A percentile compares a stretch with the other conserved stretches of the same genome.
phyloP scores from a whole-genome alignment of 2,329 filamentous ascomycete genomes.

The Graphilbum fragrans region DNA sequence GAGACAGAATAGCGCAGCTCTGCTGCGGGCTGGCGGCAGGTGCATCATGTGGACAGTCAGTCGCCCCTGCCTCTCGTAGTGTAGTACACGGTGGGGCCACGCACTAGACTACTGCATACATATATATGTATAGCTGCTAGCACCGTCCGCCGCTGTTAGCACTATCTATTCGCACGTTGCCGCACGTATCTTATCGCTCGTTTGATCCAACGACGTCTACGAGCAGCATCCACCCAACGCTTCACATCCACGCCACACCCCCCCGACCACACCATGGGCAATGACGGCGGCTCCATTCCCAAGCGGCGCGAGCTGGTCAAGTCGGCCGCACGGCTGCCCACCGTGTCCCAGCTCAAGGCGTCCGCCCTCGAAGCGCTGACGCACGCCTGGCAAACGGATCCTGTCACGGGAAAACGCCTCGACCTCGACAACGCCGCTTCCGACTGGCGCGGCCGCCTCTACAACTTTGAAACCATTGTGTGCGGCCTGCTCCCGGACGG shows the following conservation, averaged over 20 bases:
- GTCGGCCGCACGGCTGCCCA: conserved; percentile 73
- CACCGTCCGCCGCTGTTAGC: no score
- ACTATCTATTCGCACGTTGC: no score
- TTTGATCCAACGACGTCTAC: no score
- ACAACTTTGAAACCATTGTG: conserved; percentile 89
- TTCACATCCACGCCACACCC: background rate
- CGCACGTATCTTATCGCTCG: no score
- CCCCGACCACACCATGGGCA: conserved; percentile 59
- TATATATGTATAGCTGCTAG: no score
- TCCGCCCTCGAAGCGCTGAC: conserved; percentile 72
- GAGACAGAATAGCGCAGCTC: no score
- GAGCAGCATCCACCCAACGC: no score
- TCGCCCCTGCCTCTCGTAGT: no score
- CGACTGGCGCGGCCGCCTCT: conserved; percentile 72
- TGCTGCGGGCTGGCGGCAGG: no score
- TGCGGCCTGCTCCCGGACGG: conserved; percentile 45
- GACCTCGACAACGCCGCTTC: conserved; percentile 63
- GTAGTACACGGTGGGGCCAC: no score
- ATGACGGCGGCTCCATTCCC: conserved; percentile 94
- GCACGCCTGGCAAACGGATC: conserved; percentile 79
- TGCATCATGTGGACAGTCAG: no score
- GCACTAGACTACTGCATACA: no score
- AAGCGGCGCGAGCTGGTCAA: conserved; percentile 94
- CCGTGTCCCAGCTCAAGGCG: conserved; percentile 78
- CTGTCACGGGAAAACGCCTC: conserved; percentile 69